Base-by-base conservation (phyloP, 2,329 filamentous ascomycete species). In the Neonectria punicea region DNA sequence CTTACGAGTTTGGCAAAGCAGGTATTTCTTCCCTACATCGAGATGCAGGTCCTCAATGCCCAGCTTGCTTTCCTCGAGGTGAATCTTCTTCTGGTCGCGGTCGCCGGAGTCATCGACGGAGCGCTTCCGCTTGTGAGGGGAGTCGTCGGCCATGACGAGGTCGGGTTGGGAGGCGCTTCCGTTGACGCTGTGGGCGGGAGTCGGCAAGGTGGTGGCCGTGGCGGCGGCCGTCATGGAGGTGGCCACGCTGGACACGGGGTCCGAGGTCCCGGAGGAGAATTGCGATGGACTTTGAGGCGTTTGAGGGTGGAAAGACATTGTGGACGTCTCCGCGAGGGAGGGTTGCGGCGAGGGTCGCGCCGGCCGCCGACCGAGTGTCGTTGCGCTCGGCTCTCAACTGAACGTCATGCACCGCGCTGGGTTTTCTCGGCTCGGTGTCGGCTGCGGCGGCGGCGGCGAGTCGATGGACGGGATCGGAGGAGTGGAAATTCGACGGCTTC, bases 271-370 rank as follows among this genome's bases (percentile, higher is more conserved):
- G 68, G 86, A 85, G 70, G 86, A 89, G 75, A 85, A 82, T 77
- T 89, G 86, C 76, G 87, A 89, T 76, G 88, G 88, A 78, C 88
- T 90, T 83, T 90, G 88, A 77, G 89, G 89, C 73, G 88, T 90
- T 75, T 87, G 87, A 73, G 88, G 88, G 78, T 90, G 87, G 83
- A 87, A 89, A 81, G 87, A 88, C 87, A 90, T 90, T 79, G 79
- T 86, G 81, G 79, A 77, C 74, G 72, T 76, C 79, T 74, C 78
- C 77, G 72, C 73, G 67, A 70, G 66, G 68, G 74, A 68, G 73
- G 68, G 67, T 69, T 69, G 67, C 70, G 71, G 70, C 69, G 72
- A 77, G 70, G 74, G 73, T 75, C 72, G 76, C 76, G 75, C 71
- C 72, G 75, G 74, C 69, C 76, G 70, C 70, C 74, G 75, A 74